Evolutionary conservation across 2,329 filamentous ascomycete species (phyloP), one percentile per base, ranked within the genome.

Genomic region (Beauveria medogensis): DNA sequence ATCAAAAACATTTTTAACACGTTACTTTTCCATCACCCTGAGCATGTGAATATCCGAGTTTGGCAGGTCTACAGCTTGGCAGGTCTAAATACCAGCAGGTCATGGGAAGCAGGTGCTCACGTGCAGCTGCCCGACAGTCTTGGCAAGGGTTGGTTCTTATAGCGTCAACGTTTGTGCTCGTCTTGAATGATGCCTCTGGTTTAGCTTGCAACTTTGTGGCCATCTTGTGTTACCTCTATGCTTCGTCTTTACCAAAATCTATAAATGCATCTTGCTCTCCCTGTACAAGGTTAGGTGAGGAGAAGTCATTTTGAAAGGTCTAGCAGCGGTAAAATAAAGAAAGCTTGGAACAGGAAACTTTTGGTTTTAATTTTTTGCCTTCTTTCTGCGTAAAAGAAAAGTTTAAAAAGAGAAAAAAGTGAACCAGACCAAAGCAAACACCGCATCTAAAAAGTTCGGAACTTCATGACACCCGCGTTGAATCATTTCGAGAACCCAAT

Each of bases 391-490:
- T 52, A 59, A 62, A 64, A 55, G 62, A 51, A 57, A 64, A 54
- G 55, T 37, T 50, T 60, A 56, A 62, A 62, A 65, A 54, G 56
- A 63, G 52, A 65, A 55, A 63, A 55, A 63, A 61, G 56, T 34
- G 26, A 60, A 60, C 50, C 50, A 60, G 58, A 55, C 51, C 52
- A 55, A 55, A 56, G 37, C 52, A 55, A 61, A 61, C 59, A 61
- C 59, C 59, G 47, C 44, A 51, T 61, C 52, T 55, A 59, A 51
- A 59, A 55, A 61, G 52, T 51, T 56, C 46, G 59, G 52, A 61
- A 51, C 59, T 55, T 61, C 59, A 55, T 56, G 52, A 61, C 26
- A 43, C 20, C 37, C 44, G 47, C 53, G 44, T 55, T 43, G 26
- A 52, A 56, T 37, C 54, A 43, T 26, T 53, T 46, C 41, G 30